Evolutionary conservation across 1,284 basidiomycete species (phyloP).

Genomic region (Sporisorium exsertum): DNA sequence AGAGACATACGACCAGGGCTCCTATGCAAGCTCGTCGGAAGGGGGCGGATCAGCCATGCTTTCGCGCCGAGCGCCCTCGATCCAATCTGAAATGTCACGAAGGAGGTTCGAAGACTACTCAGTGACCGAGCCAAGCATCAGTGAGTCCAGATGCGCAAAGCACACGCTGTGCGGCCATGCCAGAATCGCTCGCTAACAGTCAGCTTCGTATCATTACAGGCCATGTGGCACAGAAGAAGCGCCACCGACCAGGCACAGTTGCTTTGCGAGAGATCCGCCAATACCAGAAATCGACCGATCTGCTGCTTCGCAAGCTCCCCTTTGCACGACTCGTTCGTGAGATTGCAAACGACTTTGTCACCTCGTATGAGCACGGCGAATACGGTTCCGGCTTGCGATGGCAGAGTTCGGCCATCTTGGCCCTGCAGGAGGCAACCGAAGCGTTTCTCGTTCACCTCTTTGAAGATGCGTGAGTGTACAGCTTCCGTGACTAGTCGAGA

Average conservation of each 20-base stretch:
- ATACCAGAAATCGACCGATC: constrained; percentile 68
- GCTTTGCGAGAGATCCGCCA: constrained; percentile 67
- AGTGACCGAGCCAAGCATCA: constrained; percentile 45
- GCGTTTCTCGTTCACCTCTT: constrained; percentile 68
- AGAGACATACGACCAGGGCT: constrained; percentile 42
- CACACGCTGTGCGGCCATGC: not conserved
- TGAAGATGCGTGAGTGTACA: constrained; percentile 68
- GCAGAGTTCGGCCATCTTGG: constrained; percentile 67
- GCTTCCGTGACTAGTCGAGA: too few species aligned
- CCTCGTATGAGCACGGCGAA: constrained; percentile 61
- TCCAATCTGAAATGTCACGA: constrained; percentile 36
- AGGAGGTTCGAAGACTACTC: constrained; percentile 45
- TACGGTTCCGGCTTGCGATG: constrained; percentile 63
- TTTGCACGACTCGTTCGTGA: constrained; percentile 68
- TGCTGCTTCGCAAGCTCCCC: constrained; percentile 66
- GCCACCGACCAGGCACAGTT: constrained; percentile 67
- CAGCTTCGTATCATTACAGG: constrained; percentile 16
- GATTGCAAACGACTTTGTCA: constrained; percentile 67
- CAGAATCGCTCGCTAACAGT: not conserved
- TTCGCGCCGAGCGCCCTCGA: constrained; percentile 43
- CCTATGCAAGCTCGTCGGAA: constrained; percentile 50
- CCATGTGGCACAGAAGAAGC: constrained; percentile 40
- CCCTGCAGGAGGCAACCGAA: constrained; percentile 68
- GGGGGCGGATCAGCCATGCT: constrained; percentile 51
- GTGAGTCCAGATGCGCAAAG: constrained; percentile 13